These are phyloP conservation scores for Saccharomycopsis vini DNA, from an alignment of 805 yeast genomes.

Conservation along the genomic window DNA sequence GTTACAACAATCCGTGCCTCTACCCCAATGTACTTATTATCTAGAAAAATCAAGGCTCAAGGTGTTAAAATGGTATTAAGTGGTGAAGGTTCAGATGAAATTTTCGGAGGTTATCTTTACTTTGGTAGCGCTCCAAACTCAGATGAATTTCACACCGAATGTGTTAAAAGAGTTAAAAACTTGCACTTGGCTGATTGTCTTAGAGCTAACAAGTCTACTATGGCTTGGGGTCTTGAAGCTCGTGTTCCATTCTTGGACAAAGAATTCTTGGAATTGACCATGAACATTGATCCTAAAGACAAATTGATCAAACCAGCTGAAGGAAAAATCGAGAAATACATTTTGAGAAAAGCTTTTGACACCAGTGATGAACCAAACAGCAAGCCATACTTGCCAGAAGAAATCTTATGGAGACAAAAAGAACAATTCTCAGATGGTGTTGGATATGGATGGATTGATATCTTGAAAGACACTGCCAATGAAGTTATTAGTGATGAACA, in stretches of 20 bases:
- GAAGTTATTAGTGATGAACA: slow-evolving; percentile 80
- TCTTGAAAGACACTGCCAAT: slow-evolving; percentile 92
- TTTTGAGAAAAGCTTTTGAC: slow-evolving; percentile 95
- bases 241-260: slow-evolving; percentile 98
- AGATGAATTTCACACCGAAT: slow-evolving; percentile 88
- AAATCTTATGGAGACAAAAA: slow-evolving; percentile 98
- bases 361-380: slow-evolving; percentile 71
- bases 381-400: slow-evolving; percentile 88
- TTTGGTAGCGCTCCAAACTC: slow-evolving; percentile 95
- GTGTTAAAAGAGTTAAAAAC: slow-evolving; percentile 94
- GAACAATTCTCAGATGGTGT: slow-evolving; percentile 99
- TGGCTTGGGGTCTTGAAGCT: slow-evolving; percentile 99
- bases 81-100: slow-evolving; percentile 99
- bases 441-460: slow-evolving; percentile 99
- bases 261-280: slow-evolving; percentile 80
- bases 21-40: slow-evolving; percentile 94
- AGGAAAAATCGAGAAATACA: slow-evolving; percentile 88
- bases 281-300: slow-evolving; percentile 92
- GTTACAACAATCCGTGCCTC: slow-evolving; percentile 99
- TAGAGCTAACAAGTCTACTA: slow-evolving; percentile 98
- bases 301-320: slow-evolving; percentile 67
- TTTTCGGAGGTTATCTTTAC: slow-evolving; percentile 96
- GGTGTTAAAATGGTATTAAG: slow-evolving; percentile 99
- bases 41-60: slow-evolving; percentile 97
- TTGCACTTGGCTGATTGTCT: slow-evolving; percentile 94